Conservation (phyloP, 441 rosid species). For the Corymbia calophylla region DNA sequence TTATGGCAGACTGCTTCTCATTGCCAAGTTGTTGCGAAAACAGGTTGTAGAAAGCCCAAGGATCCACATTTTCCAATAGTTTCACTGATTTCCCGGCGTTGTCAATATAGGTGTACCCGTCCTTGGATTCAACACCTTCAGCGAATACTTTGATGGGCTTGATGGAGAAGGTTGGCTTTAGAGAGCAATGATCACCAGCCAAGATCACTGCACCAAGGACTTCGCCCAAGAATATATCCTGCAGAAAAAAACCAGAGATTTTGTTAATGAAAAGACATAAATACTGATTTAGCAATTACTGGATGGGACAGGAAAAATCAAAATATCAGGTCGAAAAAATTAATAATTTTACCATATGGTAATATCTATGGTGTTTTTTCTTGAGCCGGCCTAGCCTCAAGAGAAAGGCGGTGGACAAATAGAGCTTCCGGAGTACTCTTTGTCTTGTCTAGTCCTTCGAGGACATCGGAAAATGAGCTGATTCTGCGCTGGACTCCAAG, state of each 20-base stretch:
- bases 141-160: slow-evolving; percentile 41
- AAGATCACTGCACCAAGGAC: slow-evolving; percentile 63
- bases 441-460: slow-evolving; percentile 10
- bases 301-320: background rate
- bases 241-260: slow-evolving; percentile 2
- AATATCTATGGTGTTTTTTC: slow-evolving; percentile 40
- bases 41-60: slow-evolving; percentile 25
- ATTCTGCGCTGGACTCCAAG: slow-evolving; percentile 47
- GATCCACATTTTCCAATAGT: slow-evolving; percentile 37
- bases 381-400: slow-evolving; percentile 42
- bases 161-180: slow-evolving; percentile 27
- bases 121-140: slow-evolving; percentile 42
- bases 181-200: slow-evolving; percentile 23
- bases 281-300: background rate
- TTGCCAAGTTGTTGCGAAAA: slow-evolving; percentile 40
- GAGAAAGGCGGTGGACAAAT: slow-evolving; percentile 41
- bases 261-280: background rate
- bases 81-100: slow-evolving; percentile 31
- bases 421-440: slow-evolving; percentile 47
- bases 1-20: slow-evolving; percentile 52
- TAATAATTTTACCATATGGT: slow-evolving; percentile 41
- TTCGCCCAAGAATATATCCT: slow-evolving; percentile 85
- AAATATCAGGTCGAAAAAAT: background rate
- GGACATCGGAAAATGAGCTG: slow-evolving; percentile 29
- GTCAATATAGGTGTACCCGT: slow-evolving; percentile 43